Evolutionary conservation across 768 basidiomycete genomes (phyloP), one percentile per base, ranked within the genome.

Genomic region (Cystofilobasidium capitatum): DNA sequence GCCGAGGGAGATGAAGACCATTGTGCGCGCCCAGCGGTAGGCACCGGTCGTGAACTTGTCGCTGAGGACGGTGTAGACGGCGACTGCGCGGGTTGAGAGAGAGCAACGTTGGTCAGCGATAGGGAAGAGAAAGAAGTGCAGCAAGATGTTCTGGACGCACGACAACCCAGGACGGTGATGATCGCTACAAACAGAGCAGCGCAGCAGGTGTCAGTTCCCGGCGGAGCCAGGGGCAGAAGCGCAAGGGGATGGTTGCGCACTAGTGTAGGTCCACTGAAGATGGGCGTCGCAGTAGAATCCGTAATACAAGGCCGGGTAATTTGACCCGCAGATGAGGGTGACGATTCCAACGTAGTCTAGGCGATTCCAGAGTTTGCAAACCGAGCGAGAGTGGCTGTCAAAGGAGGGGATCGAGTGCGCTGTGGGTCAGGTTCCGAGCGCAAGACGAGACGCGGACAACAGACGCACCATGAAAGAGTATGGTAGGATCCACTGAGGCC

Each of bases 1-100:
- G 16, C 91, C 91, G 33, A 94, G 82, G 13, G 80, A 82, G 70
- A 91, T 82, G 79, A 93, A 96, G 20, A 90, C 83, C 40, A 79
- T 76, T 17, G 89, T 91, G 31, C 92, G 84, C 58, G 86, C 83
- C 71, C 85, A 83, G 31, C 90, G 82, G 75, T 88, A 87, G 3
- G 83, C 82, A 6, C 88, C 85, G 70, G 85, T 86, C 26, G 85
- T 80, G 74, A 90, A 90, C 73, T 86, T 83, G 7, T 89, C 88
- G 59, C 85, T 82, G 26, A 92, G 80, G 39, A 92, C 88, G 73
- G 88, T 82, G 76, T 83, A 86, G 16, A 40, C 24, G 29, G 65
- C 31, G 31, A 40, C 33, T 37, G 37, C 31, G 35, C 20, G 17
- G 44, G 14, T 22, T 4, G 24, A 39, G 9, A 49, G 29, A 69